Evolutionary conservation across 2,329 filamentous ascomycete species (phyloP), one percentile per base, ranked within the genome.

Genomic region (Delphinella strobiligena): DNA sequence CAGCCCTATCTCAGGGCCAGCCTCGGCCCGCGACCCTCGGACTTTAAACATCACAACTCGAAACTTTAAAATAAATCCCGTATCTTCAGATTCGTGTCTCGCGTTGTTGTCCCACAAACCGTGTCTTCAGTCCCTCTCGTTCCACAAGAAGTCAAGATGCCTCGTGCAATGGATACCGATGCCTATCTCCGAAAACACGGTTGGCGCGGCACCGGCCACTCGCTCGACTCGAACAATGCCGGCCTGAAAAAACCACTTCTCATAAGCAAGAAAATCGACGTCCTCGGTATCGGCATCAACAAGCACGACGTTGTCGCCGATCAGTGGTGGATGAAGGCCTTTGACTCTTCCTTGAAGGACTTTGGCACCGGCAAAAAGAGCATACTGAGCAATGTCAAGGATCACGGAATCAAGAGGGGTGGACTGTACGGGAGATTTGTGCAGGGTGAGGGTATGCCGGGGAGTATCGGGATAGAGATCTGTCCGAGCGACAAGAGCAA

Each of bases 261-360:
- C 29, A 73, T 94, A 41, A 78, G 82, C 43, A 80, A 83, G 51
- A 93, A 93, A 61, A 72, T 80, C 51, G 82, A 93, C 59, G 81
- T 74, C 19, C 70, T 83, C 38, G 89, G 89, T 17, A 68, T 96
- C 4, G 89, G 89, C 40, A 78, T 83, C 56, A 86, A 84, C 59
- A 75, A 75, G 48, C 72, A 72, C 41, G 61, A 67, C 41, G 68
- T 68, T 19, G 68, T 74, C 22, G 69, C 72, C 50, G 89, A 95
- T 56, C 87, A 94, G 59, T 98, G 91, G 91, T 98, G 91, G 91
- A 71, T 94, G 61, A 81, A 85, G 43, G 91, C 91, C 9, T 95
- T 94, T 50, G 89, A 96, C 61, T 80, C 87, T 57, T 87, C 88
- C 41, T 66, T 95, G 48, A 82, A 91, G 60, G 82, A 80, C 3